Percentiles rank a stretch among this genome's conserved stretches.
These are phyloP conservation scores for Persicaria tinctoria DNA, from an alignment of 148 eudicot species.

Conservation along the genomic window DNA sequence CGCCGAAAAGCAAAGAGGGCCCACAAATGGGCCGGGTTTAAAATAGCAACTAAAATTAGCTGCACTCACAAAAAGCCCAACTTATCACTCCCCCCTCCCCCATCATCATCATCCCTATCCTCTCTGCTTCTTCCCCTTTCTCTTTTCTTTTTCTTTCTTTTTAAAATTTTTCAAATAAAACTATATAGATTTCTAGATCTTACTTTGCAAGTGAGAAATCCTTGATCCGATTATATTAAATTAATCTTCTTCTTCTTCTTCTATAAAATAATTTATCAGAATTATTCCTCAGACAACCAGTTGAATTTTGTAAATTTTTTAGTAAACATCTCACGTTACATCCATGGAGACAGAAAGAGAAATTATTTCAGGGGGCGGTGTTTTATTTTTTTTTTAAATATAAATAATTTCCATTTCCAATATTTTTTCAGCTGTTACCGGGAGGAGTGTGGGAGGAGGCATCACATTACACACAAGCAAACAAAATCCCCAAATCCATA, in stretches of 20 bases:
- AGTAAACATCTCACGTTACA: constrained; percentile 13
- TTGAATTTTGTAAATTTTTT: background rate
- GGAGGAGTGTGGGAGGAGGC: background rate
- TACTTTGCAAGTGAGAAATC: background rate
- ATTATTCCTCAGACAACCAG: constrained; percentile 13
- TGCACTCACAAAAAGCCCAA: constrained; percentile 9
- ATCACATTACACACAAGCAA: background rate
- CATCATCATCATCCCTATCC: constrained; percentile 10
- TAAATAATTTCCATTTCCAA: background rate
- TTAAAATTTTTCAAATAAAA: background rate
- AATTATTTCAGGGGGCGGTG: constrained; percentile 11
- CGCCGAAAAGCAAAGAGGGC: constrained; percentile 12
- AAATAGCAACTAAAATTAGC: constrained; percentile 11
- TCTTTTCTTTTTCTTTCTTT: background rate
- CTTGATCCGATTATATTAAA: background rate
- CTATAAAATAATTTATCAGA: background rate
- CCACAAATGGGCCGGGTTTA: constrained; percentile 5
- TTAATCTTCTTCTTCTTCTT: background rate
- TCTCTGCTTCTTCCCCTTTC: background rate
- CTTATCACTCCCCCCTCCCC: background rate
- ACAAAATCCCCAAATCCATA: background rate
- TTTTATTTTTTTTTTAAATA: background rate
- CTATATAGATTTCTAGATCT: background rate
- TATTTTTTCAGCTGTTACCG: constrained; percentile 1
- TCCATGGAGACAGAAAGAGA: constrained; percentile 10